Evolutionary conservation across 192 early-diverging fungal genomes (phyloP).

Genomic region (Gorgonomyces haynaldii): DNA sequence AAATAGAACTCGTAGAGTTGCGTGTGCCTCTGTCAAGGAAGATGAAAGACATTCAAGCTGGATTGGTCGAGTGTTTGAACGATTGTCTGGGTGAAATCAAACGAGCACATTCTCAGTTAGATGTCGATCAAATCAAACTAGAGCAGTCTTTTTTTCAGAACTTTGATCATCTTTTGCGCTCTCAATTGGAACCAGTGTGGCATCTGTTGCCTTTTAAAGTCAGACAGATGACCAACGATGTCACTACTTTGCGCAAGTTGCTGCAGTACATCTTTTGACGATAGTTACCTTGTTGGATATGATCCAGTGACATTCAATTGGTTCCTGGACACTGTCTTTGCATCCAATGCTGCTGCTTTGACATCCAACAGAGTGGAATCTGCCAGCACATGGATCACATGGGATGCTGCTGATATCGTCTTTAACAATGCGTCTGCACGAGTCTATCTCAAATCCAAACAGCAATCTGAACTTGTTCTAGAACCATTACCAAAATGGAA

Average conservation of each 20-base stretch:
- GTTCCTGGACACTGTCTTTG: slow-evolving; percentile 73
- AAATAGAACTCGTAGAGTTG: slow-evolving; percentile 60
- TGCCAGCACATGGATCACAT: slow-evolving; percentile 58
- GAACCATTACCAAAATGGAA: slow-evolving; percentile 94
- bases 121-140: slow-evolving; percentile 68
- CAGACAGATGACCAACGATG: slow-evolving; percentile 64
- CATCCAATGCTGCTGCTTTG: slow-evolving; percentile 28
- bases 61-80: slow-evolving; percentile 76
- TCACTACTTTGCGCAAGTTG: slow-evolving; percentile 59
- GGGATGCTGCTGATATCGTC: slow-evolving; percentile 74
- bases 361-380: slow-evolving; percentile 8
- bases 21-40: slow-evolving; percentile 61
- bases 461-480: slow-evolving; percentile 55
- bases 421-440: slow-evolving; percentile 49
- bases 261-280: slow-evolving; percentile 26
- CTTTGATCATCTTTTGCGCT: slow-evolving; percentile 69
- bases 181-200: slow-evolving; percentile 78
- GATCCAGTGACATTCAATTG: slow-evolving; percentile 81
- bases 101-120: slow-evolving; percentile 49
- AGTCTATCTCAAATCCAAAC: slow-evolving; percentile 44
- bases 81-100: slow-evolving; percentile 64
- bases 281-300: slow-evolving; percentile 66
- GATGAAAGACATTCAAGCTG: slow-evolving; percentile 75
- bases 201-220: slow-evolving; percentile 62
- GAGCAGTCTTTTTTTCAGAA: slow-evolving; percentile 77